A percentile compares a stretch with the other conserved stretches of the same genome.
These are phyloP conservation scores for Salix arbutifolia DNA, from an alignment of 345 rosid species.

Conservation along the genomic window DNA sequence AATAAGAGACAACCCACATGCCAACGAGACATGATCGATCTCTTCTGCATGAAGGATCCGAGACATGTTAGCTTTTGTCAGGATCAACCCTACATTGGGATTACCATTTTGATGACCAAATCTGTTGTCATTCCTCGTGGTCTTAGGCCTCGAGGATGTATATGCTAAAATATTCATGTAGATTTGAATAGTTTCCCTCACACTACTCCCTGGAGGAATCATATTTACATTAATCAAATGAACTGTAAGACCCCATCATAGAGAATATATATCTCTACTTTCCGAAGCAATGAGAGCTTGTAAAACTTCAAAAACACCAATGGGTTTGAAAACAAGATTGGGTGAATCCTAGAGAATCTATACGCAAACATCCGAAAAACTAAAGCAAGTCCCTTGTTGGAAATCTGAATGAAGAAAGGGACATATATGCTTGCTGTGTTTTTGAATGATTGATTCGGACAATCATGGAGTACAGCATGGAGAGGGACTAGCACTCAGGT, in stretches of 20 bases:
- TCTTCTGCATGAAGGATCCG: slow-evolving; percentile 30
- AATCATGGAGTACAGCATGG: neutral
- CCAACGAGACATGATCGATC: slow-evolving; percentile 33
- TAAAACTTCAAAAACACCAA: neutral
- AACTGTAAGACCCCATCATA: neutral
- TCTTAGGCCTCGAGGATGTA: no score
- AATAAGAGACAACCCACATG: slow-evolving; percentile 43
- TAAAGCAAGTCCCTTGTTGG: neutral
- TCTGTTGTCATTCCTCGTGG: neutral
- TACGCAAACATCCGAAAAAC: neutral
- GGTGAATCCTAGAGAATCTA: slow-evolving; percentile 9
- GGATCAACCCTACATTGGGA: slow-evolving; percentile 31
- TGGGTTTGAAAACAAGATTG: neutral
- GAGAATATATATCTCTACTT: neutral
- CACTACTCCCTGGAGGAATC: neutral
- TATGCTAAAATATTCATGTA: no score
- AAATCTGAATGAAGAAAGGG: slow-evolving; percentile 1
- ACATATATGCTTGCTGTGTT: neutral
- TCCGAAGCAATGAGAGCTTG: neutral
- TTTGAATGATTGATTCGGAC: slow-evolving; percentile 6
- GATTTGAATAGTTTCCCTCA: slow-evolving; percentile 23
- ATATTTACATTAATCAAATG: neutral
- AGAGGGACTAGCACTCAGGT: neutral
- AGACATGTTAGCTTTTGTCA: slow-evolving; percentile 44
- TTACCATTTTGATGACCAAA: slow-evolving; percentile 12